A percentile compares a stretch with the other conserved stretches of the same genome.
These are phyloP conservation scores for Fusarium staphyleae DNA, from an alignment of 2,329 filamentous ascomycete species.

Conservation along the genomic window DNA sequence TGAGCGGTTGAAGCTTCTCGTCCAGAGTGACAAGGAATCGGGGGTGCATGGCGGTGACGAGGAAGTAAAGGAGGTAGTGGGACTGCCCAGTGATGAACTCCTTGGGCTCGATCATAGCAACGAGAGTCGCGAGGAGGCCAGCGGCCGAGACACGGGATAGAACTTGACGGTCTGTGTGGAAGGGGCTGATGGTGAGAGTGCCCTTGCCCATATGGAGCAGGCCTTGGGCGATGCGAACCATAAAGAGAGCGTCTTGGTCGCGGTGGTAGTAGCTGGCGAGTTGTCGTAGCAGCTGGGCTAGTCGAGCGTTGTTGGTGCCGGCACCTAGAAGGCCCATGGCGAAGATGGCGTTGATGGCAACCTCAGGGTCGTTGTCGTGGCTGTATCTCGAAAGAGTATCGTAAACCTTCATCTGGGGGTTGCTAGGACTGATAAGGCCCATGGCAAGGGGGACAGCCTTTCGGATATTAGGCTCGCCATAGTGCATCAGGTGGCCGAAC, in stretches of 20 bases:
- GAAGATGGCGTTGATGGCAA: slow-evolving; percentile 98
- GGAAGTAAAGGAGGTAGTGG: slow-evolving; percentile 97
- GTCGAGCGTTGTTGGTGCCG: slow-evolving; percentile 95
- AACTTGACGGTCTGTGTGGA: slow-evolving; percentile 97
- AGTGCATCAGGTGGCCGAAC: slow-evolving; percentile 99
- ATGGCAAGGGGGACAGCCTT: slow-evolving; percentile 95
- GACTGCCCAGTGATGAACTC: slow-evolving; percentile 71
- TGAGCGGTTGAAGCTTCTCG: slow-evolving; percentile 90
- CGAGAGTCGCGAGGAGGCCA: slow-evolving; percentile 85
- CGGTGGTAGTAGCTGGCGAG: slow-evolving; percentile 98
- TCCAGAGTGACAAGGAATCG: slow-evolving; percentile 96
- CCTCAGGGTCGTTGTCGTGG: slow-evolving; percentile 98
- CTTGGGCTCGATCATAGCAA: slow-evolving; percentile 95
- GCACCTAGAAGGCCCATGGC: slow-evolving; percentile 97
- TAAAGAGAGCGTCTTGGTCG: slow-evolving; percentile 95
- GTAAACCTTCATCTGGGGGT: slow-evolving; percentile 99
- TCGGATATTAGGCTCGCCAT: slow-evolving; percentile 95
- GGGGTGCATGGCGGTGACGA: slow-evolving; percentile 96
- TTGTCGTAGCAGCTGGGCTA: slow-evolving; percentile 93
- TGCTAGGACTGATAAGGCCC: slow-evolving; percentile 95
- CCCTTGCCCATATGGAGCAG: slow-evolving; percentile 99
- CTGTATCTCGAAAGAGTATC: slow-evolving; percentile 97
- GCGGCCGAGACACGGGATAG: slow-evolving; percentile 90
- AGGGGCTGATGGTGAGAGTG: slow-evolving; percentile 94
- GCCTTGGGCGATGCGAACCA: slow-evolving; percentile 98